A percentile compares a stretch with the other conserved stretches of the same genome.
phyloP scores from a whole-genome alignment of 2,329 filamentous ascomycete genomes.

The Aspergillus novofumigatus region DNA sequence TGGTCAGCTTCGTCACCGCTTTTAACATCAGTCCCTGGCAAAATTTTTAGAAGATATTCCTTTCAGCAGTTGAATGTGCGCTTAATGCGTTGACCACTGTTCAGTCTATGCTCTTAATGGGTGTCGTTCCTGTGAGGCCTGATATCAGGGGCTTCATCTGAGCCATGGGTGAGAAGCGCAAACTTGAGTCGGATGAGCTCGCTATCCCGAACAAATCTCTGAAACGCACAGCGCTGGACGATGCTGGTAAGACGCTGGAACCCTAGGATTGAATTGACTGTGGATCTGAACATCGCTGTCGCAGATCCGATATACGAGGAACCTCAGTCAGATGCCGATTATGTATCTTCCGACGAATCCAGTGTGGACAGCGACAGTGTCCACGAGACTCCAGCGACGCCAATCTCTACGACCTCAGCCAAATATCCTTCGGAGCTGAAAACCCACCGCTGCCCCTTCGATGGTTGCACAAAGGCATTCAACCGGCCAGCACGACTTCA shows the following conservation, averaged over 20 bases:
- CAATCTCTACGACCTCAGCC: slow-evolving; percentile 47
- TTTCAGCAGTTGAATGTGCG: slow-evolving; percentile 2
- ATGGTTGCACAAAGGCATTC: slow-evolving; percentile 75
- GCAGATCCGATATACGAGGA: slow-evolving; percentile 33
- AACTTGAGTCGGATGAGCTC: slow-evolving; percentile 23
- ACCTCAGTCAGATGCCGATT: slow-evolving; percentile 31
- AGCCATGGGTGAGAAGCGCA: slow-evolving; percentile 36
- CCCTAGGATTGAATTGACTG: slow-evolving; percentile 16
- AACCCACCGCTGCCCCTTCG: slow-evolving; percentile 69
- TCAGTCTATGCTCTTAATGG: slow-evolving; percentile 3
- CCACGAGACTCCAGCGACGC: slow-evolving; percentile 48
- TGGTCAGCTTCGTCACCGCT: slow-evolving; percentile 26
- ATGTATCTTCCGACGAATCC: slow-evolving; percentile 25
- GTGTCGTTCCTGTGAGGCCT: slow-evolving; percentile 1
- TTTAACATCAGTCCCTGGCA: slow-evolving; percentile 20
- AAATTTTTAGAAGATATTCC: slow-evolving; percentile 25
- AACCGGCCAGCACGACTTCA: slow-evolving; percentile 78
- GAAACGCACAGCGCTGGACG: slow-evolving; percentile 23
- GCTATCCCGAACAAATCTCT: slow-evolving; percentile 29
- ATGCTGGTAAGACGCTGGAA: slow-evolving; percentile 24
- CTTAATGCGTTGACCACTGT: background rate
- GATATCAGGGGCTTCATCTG: background rate
- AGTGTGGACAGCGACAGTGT: slow-evolving; percentile 28
- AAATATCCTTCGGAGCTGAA: slow-evolving; percentile 65
- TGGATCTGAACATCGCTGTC: slow-evolving; percentile 44